These are phyloP conservation scores for Arthrobotrys conoides DNA, from an alignment of 2,329 filamentous ascomycete genomes.

Conservation along the genomic window DNA sequence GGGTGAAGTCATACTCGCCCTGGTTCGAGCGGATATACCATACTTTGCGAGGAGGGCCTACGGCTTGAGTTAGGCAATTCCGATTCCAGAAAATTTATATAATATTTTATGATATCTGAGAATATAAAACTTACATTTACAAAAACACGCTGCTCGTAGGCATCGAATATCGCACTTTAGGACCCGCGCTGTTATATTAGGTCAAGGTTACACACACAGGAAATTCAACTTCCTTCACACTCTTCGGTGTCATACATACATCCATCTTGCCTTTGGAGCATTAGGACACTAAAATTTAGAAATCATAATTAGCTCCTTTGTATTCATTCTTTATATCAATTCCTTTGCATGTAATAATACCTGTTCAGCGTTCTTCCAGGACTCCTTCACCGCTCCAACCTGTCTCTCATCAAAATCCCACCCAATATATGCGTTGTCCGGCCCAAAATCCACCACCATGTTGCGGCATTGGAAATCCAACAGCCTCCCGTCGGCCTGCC, in stretches of 20 bases:
- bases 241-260: slow-evolving; percentile 37
- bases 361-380: slow-evolving; percentile 40
- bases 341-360: background rate
- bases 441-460: slow-evolving; percentile 56
- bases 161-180: slow-evolving; percentile 52
- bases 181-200: background rate
- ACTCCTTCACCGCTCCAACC: slow-evolving; percentile 31
- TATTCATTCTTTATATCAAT: too few species aligned
- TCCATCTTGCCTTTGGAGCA: slow-evolving; percentile 38
- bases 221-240: too few species aligned
- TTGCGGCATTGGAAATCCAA: slow-evolving; percentile 46
- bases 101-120: background rate
- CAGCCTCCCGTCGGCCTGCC: slow-evolving; percentile 39
- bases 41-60: slow-evolving; percentile 45
- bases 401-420: slow-evolving; percentile 49
- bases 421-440: slow-evolving; percentile 45
- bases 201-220: background rate
- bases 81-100: background rate
- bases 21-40: slow-evolving; percentile 44
- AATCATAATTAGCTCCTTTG: background rate
- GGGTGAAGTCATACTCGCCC: slow-evolving; percentile 48
- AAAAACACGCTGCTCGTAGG: slow-evolving; percentile 45
- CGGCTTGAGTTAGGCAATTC: background rate
- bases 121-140: slow-evolving; percentile 43
- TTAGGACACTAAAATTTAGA: slow-evolving; percentile 22